Evolutionary conservation across 2,329 filamentous ascomycete genomes (phyloP).

Genomic region (Aspergillus ibericus): DNA sequence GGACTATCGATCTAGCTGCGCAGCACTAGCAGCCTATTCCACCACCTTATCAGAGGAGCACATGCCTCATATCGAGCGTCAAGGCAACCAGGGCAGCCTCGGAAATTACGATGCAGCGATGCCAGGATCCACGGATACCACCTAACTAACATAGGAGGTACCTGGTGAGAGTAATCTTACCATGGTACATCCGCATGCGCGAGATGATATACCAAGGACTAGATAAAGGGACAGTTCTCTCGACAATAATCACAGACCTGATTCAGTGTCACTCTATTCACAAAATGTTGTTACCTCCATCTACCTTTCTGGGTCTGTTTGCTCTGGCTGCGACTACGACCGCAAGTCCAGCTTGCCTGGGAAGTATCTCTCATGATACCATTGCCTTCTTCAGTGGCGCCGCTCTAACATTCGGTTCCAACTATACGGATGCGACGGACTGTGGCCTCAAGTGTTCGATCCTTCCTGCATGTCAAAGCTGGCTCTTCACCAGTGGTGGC

Average conservation of each 20-base stretch:
- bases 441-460: background rate
- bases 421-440: background rate
- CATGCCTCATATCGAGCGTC: too few relatives aligned
- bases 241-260: too few relatives aligned
- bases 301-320: background rate
- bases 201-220: background rate
- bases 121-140: too few relatives aligned
- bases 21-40: too few relatives aligned
- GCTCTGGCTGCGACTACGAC: background rate
- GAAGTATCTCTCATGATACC: background rate
- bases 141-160: too few relatives aligned
- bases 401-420: background rate
- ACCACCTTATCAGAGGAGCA: too few relatives aligned
- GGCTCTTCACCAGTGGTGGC: background rate
- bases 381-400: constrained; percentile 1
- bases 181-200: too few relatives aligned
- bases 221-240: background rate
- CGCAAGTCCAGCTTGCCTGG: background rate
- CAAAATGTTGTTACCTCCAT: background rate
- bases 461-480: background rate
- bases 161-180: too few relatives aligned
- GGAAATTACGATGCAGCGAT: too few relatives aligned
- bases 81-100: too few relatives aligned
- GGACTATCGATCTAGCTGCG: too few relatives aligned
- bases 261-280: background rate